Evolutionary conservation across 129 eudicot genomes (phyloP).

Genomic region (Calendula officinalis): DNA sequence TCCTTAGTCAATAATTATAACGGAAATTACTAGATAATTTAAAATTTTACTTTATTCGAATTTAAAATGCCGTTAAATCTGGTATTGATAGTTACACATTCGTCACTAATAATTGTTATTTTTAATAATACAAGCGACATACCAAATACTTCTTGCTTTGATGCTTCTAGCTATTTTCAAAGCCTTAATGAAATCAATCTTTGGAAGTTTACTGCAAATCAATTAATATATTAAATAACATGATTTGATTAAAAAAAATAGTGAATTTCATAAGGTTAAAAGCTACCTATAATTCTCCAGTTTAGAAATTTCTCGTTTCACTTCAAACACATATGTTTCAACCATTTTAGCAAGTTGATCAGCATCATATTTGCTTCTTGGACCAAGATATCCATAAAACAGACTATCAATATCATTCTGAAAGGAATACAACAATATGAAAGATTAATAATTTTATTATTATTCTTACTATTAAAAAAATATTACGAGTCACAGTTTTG

Average conservation of each 20-base stretch:
- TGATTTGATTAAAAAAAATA: neutral
- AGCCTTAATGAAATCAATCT: slow-evolving; percentile 18
- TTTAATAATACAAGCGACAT: slow-evolving; percentile 3
- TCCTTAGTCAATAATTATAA: neutral
- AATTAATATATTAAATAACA: slow-evolving; percentile 5
- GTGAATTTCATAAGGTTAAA: neutral
- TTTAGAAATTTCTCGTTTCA: slow-evolving; percentile 22
- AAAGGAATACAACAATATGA: neutral
- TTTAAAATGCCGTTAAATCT: too few relatives aligned
- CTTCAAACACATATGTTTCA: slow-evolving; percentile 18
- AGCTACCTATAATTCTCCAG: slow-evolving; percentile 19
- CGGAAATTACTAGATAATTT: too few relatives aligned
- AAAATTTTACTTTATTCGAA: too few relatives aligned
- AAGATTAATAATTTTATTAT: neutral
- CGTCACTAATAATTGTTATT: too few relatives aligned
- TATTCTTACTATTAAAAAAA: neutral
- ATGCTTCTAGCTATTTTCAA: slow-evolving; percentile 24
- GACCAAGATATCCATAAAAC: slow-evolving; percentile 8
- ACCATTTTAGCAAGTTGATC: slow-evolving; percentile 16
- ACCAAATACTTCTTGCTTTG: slow-evolving; percentile 26
- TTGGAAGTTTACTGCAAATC: slow-evolving; percentile 23
- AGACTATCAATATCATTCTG: slow-evolving; percentile 15
- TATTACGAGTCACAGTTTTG: neutral
- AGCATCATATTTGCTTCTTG: neutral
- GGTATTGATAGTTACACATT: too few relatives aligned